These are phyloP conservation scores for Cutaneotrichosporon sp. DNA, from an alignment of 1,284 basidiomycete genomes.

Conservation along the genomic window DNA sequence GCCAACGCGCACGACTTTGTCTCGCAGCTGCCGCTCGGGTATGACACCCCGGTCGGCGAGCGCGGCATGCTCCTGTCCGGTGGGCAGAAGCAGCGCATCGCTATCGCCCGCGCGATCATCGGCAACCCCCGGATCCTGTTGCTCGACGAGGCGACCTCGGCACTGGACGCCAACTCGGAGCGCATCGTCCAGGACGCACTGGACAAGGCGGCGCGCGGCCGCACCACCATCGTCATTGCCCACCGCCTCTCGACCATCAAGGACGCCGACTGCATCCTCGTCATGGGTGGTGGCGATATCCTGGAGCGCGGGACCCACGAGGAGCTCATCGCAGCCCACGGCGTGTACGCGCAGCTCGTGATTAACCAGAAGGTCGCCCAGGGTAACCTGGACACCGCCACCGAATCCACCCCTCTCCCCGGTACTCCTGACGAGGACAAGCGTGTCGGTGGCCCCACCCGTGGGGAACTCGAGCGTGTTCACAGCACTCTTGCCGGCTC, in stretches of 20 bases:
- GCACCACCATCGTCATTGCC: constrained; percentile 58
- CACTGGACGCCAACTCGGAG: constrained; percentile 86
- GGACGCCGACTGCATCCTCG: constrained; percentile 71
- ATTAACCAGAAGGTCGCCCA: constrained; percentile 43
- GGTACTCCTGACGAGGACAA: background rate
- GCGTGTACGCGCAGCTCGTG: constrained; percentile 55
- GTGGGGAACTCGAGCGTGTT: constrained; percentile 17
- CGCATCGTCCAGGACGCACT: constrained; percentile 92
- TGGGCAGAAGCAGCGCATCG: constrained; percentile 92
- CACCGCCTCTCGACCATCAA: constrained; percentile 55
- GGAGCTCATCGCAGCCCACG: constrained; percentile 67
- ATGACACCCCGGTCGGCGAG: constrained; percentile 90
- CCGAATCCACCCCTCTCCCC: constrained; percentile 10
- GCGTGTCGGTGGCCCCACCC: constrained; percentile 6
- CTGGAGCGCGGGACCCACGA: constrained; percentile 83
- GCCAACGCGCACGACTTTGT: constrained; percentile 95
- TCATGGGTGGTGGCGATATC: constrained; percentile 80
- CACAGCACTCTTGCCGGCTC: constrained; percentile 9
- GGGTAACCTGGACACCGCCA: too few relatives aligned
- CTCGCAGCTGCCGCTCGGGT: constrained; percentile 76
- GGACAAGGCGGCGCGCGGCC: constrained; percentile 77
- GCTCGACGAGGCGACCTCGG: constrained; percentile 69
- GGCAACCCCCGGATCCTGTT: constrained; percentile 68
- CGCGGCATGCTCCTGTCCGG: constrained; percentile 88
- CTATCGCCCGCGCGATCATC: constrained; percentile 90